These are phyloP conservation scores for Spiraea crenata DNA, from an alignment of 331 rosid species.

Conservation along the genomic window DNA sequence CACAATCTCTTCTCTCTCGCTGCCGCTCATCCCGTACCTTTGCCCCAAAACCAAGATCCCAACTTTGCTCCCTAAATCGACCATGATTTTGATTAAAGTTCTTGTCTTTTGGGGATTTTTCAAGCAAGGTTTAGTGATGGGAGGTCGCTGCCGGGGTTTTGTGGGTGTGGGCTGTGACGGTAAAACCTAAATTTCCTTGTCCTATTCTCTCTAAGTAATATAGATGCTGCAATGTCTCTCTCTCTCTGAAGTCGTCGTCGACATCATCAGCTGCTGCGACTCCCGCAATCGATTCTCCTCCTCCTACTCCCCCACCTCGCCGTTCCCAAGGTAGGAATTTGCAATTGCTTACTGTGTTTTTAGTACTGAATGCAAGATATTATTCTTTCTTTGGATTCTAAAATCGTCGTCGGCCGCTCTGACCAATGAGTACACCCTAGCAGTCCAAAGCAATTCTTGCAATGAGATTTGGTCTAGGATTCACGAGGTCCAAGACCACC, in stretches of 20 bases:
- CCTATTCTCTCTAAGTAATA: too few relatives aligned
- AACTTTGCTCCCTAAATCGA: too few relatives aligned
- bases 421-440: slow-evolving; percentile 33
- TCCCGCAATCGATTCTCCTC: background rate
- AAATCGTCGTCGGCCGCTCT: slow-evolving; percentile 26
- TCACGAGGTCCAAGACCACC: slow-evolving; percentile 20
- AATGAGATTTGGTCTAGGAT: slow-evolving; percentile 36
- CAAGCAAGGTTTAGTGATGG: too few relatives aligned
- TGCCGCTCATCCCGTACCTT: too few relatives aligned
- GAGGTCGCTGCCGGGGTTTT: too few relatives aligned
- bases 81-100: too few relatives aligned
- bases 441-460: slow-evolving; percentile 38
- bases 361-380: background rate
- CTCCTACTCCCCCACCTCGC: background rate
- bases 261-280: background rate
- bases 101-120: too few relatives aligned
- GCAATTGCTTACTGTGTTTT: background rate
- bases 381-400: background rate
- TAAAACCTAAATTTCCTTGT: too few relatives aligned
- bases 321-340: slow-evolving; percentile 3
- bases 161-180: too few relatives aligned
- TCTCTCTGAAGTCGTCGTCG: background rate
- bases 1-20: too few relatives aligned
- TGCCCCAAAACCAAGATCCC: too few relatives aligned
- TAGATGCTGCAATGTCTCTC: slow-evolving; percentile 10